These are phyloP conservation scores for Chamaecrista fasciculata DNA, from an alignment of 306 rosid species.

Conservation along the genomic window DNA sequence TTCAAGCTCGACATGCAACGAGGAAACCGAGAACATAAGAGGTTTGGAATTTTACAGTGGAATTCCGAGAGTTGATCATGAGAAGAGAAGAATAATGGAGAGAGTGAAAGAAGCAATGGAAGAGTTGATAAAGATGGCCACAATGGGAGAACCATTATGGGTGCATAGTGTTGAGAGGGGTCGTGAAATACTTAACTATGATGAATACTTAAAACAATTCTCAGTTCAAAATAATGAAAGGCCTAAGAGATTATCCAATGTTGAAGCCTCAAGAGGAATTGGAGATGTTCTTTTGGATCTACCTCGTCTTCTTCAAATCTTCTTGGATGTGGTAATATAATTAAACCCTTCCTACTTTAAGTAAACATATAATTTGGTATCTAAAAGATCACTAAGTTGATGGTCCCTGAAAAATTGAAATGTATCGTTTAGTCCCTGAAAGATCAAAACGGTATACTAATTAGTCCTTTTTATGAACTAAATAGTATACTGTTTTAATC, in stretches of 20 bases:
- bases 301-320: slow-evolving; percentile 54
- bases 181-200: slow-evolving; percentile 64
- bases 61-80: slow-evolving; percentile 44
- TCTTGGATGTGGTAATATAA: slow-evolving; percentile 61
- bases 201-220: slow-evolving; percentile 59
- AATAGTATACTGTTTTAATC: too few relatives aligned
- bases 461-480: too few relatives aligned
- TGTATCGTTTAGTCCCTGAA: too few relatives aligned
- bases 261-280: slow-evolving; percentile 66
- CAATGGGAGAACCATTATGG: slow-evolving; percentile 58
- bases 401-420: too few relatives aligned
- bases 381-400: too few relatives aligned
- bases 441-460: too few relatives aligned
- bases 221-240: slow-evolving; percentile 23
- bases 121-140: slow-evolving; percentile 69
- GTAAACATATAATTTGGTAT: too few relatives aligned
- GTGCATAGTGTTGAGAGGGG: slow-evolving; percentile 66
- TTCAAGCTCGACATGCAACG: slow-evolving; percentile 47
- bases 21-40: slow-evolving; percentile 44
- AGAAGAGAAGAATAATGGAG: slow-evolving; percentile 65
- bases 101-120: slow-evolving; percentile 53
- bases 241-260: slow-evolving; percentile 42
- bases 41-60: slow-evolving; percentile 62
- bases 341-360: too few relatives aligned
- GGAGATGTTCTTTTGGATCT: slow-evolving; percentile 56